A percentile compares a stretch with the other conserved stretches of the same genome.
Evolutionary conservation across 2,329 filamentous ascomycete species (phyloP).

Genomic region (Coleophoma crateriformis): DNA sequence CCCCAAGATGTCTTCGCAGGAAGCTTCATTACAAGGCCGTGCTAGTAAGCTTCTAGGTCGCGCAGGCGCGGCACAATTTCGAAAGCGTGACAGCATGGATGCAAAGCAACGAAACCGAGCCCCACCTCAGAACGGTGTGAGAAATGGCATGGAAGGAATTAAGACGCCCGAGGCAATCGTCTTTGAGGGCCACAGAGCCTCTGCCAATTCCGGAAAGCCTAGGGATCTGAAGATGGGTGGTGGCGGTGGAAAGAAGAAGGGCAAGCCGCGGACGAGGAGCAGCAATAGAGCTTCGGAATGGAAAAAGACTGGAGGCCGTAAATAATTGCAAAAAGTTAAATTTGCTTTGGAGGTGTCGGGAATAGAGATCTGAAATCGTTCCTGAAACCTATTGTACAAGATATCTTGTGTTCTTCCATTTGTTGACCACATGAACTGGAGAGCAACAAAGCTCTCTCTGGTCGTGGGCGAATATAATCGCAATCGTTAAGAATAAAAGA

Average conservation of each 20-base stretch:
- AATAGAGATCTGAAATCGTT: too few relatives aligned
- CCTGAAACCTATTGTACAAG: too few relatives aligned
- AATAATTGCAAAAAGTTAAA: conserved; percentile 7
- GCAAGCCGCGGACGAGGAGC: conserved; percentile 31
- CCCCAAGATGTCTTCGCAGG: conserved; percentile 64
- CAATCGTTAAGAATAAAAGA: too few relatives aligned
- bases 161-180: conserved; percentile 65
- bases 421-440: too few relatives aligned
- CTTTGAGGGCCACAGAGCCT: conserved; percentile 78
- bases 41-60: conserved; percentile 69
- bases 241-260: conserved; percentile 46
- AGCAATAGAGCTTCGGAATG: conserved; percentile 27
- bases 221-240: conserved; percentile 56
- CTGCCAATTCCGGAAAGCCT: conserved; percentile 56
- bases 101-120: conserved; percentile 6
- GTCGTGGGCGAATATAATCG: too few relatives aligned
- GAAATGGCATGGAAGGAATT: conserved; percentile 25
- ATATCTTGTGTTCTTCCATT: too few relatives aligned
- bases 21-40: conserved; percentile 68
- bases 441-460: too few relatives aligned
- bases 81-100: conserved; percentile 20
- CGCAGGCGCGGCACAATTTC: conserved; percentile 46
- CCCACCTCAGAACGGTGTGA: conserved; percentile 1
- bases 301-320: conserved; percentile 31
- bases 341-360: too few relatives aligned